phyloP scores from a whole-genome alignment of 2,329 filamentous ascomycete species.

The Pyricularia pennisetigena region DNA sequence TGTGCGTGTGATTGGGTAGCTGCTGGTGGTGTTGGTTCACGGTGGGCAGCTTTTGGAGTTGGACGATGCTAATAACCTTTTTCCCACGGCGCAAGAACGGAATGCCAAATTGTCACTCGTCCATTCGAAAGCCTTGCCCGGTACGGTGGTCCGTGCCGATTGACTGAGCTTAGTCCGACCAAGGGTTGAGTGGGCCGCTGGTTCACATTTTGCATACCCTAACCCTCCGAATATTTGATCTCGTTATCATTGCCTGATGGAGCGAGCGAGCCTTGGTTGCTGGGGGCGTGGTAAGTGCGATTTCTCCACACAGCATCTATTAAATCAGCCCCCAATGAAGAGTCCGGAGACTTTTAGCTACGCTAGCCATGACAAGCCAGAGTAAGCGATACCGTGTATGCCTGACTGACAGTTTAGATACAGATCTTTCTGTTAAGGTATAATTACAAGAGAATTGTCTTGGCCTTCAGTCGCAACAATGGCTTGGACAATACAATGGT shows the following conservation, averaged over 20 bases:
- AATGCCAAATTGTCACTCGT: slow-evolving; percentile 1
- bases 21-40: neutral
- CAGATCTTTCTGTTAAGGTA: neutral
- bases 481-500: neutral
- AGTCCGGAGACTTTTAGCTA: neutral
- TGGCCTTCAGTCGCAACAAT: neutral
- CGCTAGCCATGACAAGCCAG: neutral
- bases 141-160: slow-evolving; percentile 2
- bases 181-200: neutral
- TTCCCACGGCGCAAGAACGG: neutral
- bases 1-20: neutral
- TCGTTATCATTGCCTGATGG: neutral
- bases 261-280: neutral
- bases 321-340: neutral
- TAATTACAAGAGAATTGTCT: neutral
- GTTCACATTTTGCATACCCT: neutral
- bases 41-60: neutral
- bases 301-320: neutral
- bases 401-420: neutral
- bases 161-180: neutral
- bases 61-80: neutral
- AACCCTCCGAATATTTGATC: neutral
- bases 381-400: neutral
- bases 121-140: neutral
- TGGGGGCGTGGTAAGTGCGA: neutral